These are phyloP conservation scores for Aureobasidium sp. DNA, from an alignment of 2,329 filamentous ascomycete species.

Conservation along the genomic window DNA sequence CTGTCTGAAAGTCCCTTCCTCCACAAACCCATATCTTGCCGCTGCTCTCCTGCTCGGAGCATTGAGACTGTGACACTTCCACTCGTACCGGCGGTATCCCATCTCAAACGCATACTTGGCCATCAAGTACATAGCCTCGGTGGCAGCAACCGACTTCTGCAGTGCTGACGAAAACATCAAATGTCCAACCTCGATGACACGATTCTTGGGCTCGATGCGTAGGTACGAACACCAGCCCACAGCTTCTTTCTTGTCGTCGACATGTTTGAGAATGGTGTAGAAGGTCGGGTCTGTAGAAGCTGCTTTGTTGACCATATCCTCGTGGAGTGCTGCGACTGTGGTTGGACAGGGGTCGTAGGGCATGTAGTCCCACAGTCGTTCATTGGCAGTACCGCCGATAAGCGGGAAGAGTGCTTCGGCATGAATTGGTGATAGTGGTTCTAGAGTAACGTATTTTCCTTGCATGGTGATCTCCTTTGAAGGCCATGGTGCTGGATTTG, in stretches of 20 bases:
- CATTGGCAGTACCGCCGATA: conserved; percentile 12
- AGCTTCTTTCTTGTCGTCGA: conserved; percentile 25
- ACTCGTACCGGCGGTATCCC: conserved; percentile 50
- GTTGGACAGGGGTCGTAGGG: conserved; percentile 26
- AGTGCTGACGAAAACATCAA: conserved; percentile 43
- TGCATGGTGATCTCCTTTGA: conserved; percentile 4
- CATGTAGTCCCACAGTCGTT: conserved; percentile 36
- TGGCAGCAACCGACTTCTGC: conserved; percentile 48
- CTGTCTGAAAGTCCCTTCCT: conserved; percentile 52
- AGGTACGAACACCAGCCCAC: conserved; percentile 37
- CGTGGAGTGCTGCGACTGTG: conserved; percentile 14
- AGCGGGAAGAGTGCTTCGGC: conserved; percentile 13
- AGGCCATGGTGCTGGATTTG: conserved; percentile 2
- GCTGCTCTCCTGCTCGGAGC: conserved; percentile 46
- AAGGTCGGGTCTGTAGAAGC: conserved; percentile 30
- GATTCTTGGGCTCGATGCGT: conserved; percentile 39
- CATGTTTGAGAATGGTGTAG: conserved; percentile 34
- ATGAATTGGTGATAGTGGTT: conserved; percentile 9
- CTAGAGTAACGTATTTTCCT: conserved; percentile 14
- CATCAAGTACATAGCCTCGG: conserved; percentile 51
- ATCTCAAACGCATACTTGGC: conserved; percentile 46
- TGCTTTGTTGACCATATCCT: conserved; percentile 21
- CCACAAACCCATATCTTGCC: conserved; percentile 47
- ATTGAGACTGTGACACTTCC: conserved; percentile 57
- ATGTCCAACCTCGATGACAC: conserved; percentile 48